Evolutionary conservation across 2,329 filamentous ascomycete genomes (phyloP), one percentile per base, ranked within the genome.

Genomic region (Rutstroemia sp.): DNA sequence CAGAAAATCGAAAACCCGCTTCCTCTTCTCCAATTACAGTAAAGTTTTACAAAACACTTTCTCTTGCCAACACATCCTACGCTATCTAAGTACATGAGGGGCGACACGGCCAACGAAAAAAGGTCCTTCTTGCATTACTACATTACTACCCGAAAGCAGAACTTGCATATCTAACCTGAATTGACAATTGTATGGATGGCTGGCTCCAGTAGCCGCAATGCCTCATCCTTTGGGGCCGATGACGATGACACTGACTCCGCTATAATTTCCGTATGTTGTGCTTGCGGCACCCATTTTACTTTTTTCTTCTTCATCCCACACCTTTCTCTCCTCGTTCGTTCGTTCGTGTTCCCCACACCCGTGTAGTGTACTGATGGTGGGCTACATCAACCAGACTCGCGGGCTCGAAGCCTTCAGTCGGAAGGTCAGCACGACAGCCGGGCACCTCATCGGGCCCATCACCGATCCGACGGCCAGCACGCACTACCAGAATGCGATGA

Each of bases 351-450:
- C 51, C 30, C 10, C 19, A 10, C 30, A 25, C 9, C 21, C 23
- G 30, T 47, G 49, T 46, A 42, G 30, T 47, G 49, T 46, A 42
- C 51, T 53, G 23, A 53, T 53, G 51, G 51, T 40, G 16, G 19
- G 45, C 42, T 27, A 19, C 10, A 34, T 34, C 47, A 36, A 53
- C 44, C 51, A 96, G 91, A 84, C 89, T 55, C 87, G 90, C 66
- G 89, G 94, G 62, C 77, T 97, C 65, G 92, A 96, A 75, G 88
- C 89, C 55, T 96, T 99, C 73, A 84, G 91, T 64, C 86, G 92
- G 69, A 99, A 96, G 74, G 91, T 97, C 61, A 94, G 92, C 30
- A 90, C 90, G 27, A 97, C 94, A 19, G 94, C 94, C 56, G 89
- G 84, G 67, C 91, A 95, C 72, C 79, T 99, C 64, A 95, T 97